Conservation (phyloP, 1,284 basidiomycete genomes). For the Ganoderma lingzhi region DNA sequence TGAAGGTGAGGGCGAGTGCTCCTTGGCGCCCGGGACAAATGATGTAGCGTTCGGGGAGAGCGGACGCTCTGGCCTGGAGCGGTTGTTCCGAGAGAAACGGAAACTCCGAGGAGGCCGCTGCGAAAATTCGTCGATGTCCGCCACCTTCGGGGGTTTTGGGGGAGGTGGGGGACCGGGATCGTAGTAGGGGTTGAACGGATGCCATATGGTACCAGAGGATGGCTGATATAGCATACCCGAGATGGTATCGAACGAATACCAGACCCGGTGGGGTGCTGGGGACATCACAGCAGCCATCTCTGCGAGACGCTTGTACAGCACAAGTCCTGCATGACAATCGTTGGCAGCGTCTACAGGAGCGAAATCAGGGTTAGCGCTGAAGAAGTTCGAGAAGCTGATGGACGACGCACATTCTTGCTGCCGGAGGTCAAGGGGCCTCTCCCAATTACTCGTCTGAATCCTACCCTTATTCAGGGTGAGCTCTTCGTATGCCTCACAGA, state of each 20-base stretch:
- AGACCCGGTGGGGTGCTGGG: constrained; percentile 51
- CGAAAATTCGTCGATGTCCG: constrained; percentile 7
- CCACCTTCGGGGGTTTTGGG: constrained; percentile 39
- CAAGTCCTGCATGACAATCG: constrained; percentile 69
- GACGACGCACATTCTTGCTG: constrained; percentile 66
- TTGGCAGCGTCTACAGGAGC: constrained; percentile 68
- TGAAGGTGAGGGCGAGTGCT: constrained; percentile 26
- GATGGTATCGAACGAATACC: constrained; percentile 65
- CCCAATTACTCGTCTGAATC: constrained; percentile 75
- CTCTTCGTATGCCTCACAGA: constrained; percentile 65
- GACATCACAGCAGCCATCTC: constrained; percentile 49
- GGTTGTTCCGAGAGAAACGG: constrained; percentile 21
- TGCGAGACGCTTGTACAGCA: constrained; percentile 55
- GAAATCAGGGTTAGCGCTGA: constrained; percentile 16
- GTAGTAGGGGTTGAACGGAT: constrained; percentile 66
- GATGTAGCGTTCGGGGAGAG: constrained; percentile 27
- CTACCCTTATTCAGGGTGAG: constrained; percentile 62
- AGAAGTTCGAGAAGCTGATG: background rate
- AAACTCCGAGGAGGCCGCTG: constrained; percentile 13
- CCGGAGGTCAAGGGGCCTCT: constrained; percentile 48
- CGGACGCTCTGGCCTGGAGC: constrained; percentile 21
- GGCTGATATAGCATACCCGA: constrained; percentile 54
- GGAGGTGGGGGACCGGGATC: constrained; percentile 72
- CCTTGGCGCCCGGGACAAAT: constrained; percentile 28
- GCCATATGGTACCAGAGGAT: constrained; percentile 51